Base-by-base conservation (phyloP, 2,329 filamentous ascomycete genomes). In the Penicillium polonicum region DNA sequence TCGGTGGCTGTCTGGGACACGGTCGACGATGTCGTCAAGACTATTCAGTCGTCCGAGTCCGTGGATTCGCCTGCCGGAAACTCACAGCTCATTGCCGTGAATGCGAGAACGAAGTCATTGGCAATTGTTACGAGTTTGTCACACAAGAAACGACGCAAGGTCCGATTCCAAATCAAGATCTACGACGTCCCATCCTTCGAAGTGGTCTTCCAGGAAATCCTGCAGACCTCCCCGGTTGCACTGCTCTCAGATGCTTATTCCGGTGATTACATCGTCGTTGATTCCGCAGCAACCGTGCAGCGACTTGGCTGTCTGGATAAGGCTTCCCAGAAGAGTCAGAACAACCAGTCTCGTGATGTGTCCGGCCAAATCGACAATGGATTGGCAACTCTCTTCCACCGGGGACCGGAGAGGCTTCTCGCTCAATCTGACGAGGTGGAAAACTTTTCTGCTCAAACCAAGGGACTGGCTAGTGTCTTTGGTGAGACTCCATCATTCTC, bases 1-100 rank as follows among this genome's bases (percentile, higher is more conserved):
- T 80, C 97, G 9, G 81, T 85, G 13, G 66, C 65, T 41, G 87
- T 96, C 36, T 96, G 91, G 80, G 90, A 99, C 72, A 83, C 95
- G 12, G 90, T 97, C 8, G 82, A 86, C 50, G 90, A 96, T 67
- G 83, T 88, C 65, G 80, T 92, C 46, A 83, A 85, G 36, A 91
- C 88, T 68, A 85, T 85, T 48, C 80, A 89, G 50, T 77, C 82
- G 27, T 76, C 92, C 15, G 79, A 54, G 50, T 57, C 60, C 33
- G 52, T 57, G 29, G 41, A 48, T 43, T 21, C 58, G 3, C 41
- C 58, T 29, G 45, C 51, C 23, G 61, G 53, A 10, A 52, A 48
- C 31, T 61, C 60, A 39, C 70, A 72, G 27, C 61, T 70, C 45
- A 79, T 97, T 10, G 88, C 90, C n/a, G 83, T 90, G 50, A 90